Percentiles rank a stretch among this genome's conserved stretches.
phyloP scores from a whole-genome alignment of 2,329 filamentous ascomycete genomes.

The Fusarium gaditjirri region DNA sequence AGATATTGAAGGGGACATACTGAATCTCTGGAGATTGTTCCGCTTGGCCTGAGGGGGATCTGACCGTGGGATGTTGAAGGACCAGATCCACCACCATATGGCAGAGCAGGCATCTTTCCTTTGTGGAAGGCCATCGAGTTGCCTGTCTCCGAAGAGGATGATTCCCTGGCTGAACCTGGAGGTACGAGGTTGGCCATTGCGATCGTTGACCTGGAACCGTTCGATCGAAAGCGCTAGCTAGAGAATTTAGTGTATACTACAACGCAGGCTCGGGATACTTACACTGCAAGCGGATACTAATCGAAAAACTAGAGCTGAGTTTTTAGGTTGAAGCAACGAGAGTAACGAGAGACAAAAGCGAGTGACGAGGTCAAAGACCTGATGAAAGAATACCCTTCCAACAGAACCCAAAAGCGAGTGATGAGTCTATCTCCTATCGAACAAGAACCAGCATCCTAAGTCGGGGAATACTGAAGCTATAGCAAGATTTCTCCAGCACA shows the following conservation, averaged over 20 bases:
- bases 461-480: conserved; percentile 42
- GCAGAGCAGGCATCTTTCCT: conserved; percentile 2
- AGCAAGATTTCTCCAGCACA: conserved; percentile 23
- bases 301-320: fast-evolving
- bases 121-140: conserved; percentile 5
- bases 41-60: conserved; percentile 22
- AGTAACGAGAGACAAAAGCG: conserved; percentile 16
- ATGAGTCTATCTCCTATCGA: conserved; percentile 7
- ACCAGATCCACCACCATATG: neutral
- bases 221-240: neutral
- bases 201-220: neutral
- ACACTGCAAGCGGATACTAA: fast-evolving
- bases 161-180: conserved; percentile 22
- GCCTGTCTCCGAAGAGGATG: conserved; percentile 27
- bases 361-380: conserved; percentile 27
- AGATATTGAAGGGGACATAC: conserved; percentile 22
- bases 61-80: conserved; percentile 27
- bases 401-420: conserved; percentile 27
- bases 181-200: conserved; percentile 19
- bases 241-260: neutral
- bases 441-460: neutral
- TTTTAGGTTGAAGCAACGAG: neutral
- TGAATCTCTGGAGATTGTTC: conserved; percentile 44
- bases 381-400: conserved; percentile 4
- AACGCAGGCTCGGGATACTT: neutral